Evolutionary conservation across 1,139 yeast genomes (phyloP).

Genomic region (Candida mesenterica): DNA sequence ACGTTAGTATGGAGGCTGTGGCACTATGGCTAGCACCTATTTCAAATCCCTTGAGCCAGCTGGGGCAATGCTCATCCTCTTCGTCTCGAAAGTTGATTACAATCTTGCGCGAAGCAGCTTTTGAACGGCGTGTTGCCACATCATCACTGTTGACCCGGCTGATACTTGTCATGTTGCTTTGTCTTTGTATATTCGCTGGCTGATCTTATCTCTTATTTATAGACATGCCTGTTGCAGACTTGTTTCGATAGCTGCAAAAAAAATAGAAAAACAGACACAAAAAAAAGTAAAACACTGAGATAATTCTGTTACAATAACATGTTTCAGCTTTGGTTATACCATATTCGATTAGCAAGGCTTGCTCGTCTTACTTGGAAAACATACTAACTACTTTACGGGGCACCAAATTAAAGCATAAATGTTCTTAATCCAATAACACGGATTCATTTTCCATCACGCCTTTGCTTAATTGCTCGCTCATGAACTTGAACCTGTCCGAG

Average conservation of each 20-base stretch:
- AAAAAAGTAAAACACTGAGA: not conserved
- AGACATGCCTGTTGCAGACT: conserved; percentile 11
- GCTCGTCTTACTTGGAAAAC: no score
- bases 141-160: conserved; percentile 2
- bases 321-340: not conserved
- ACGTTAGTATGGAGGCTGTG: no score
- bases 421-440: conserved; percentile 13
- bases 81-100: conserved; percentile 5
- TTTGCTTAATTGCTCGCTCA: conserved; percentile 79
- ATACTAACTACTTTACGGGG: no score
- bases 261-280: not conserved
- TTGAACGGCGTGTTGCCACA: conserved; percentile 1
- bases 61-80: conserved; percentile 14
- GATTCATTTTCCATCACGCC: conserved; percentile 70
- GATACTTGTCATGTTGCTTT: no score
- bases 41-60: conserved; percentile 12
- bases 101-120: conserved; percentile 6
- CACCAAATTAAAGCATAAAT: no score
- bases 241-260: conserved; percentile 19
- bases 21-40: no score
- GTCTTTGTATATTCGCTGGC: no score
- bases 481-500: conserved; percentile 67
- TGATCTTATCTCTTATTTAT: conserved; percentile 1
- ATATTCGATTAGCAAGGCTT: not conserved
- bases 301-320: no score